phyloP scores from a whole-genome alignment of 2,329 filamentous ascomycete genomes.

The Phialocephala sp. region DNA sequence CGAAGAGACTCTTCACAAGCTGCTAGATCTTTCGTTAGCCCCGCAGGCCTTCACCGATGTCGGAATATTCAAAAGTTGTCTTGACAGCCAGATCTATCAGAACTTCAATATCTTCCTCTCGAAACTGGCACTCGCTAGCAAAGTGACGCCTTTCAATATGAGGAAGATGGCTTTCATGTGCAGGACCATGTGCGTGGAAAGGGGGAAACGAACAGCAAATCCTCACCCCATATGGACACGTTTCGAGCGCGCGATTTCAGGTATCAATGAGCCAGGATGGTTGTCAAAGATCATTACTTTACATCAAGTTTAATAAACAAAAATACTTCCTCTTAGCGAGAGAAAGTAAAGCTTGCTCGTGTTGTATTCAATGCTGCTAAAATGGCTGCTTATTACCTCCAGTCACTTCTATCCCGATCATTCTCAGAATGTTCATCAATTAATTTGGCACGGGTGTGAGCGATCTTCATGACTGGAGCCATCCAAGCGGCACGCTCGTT shows the following conservation, averaged over 20 bases:
- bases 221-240: conserved; percentile 6
- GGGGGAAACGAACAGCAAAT: not conserved
- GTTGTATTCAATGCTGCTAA: not conserved
- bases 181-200: conserved; percentile 6
- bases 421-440: too few relatives aligned
- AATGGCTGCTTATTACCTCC: too few relatives aligned
- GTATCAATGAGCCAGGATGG: not conserved
- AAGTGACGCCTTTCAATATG: conserved; percentile 8
- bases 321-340: not conserved
- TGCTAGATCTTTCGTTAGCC: not conserved
- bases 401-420: too few relatives aligned
- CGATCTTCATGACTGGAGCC: too few relatives aligned
- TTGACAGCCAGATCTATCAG: not conserved
- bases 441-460: too few relatives aligned
- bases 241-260: conserved; percentile 1
- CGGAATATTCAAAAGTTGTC: not conserved
- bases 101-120: conserved; percentile 4
- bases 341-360: not conserved
- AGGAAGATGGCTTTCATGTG: conserved; percentile 10
- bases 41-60: not conserved
- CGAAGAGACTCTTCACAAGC: not conserved
- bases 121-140: conserved; percentile 2
- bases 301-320: not conserved
- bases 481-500: too few relatives aligned
- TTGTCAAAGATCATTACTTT: not conserved